Percentiles rank a stretch among this genome's conserved stretches.
These are phyloP conservation scores for Kodamaea derodonti DNA, from an alignment of 1,139 yeast genomes.

Conservation along the genomic window DNA sequence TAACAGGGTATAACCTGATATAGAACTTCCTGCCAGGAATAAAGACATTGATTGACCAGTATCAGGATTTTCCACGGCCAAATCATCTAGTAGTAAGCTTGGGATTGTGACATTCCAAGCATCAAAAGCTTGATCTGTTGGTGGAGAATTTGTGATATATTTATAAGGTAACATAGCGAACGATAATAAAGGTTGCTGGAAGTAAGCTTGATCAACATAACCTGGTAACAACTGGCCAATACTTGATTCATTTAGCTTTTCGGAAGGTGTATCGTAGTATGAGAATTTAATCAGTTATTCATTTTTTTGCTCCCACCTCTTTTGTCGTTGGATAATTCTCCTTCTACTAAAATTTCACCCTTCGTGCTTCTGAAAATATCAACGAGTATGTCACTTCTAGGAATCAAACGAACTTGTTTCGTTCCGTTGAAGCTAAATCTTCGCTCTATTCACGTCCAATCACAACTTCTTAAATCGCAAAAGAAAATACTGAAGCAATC, in stretches of 20 bases:
- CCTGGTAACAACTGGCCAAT: slow-evolving; percentile 54
- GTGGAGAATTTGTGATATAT: slow-evolving; percentile 21
- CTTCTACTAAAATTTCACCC: too few species aligned
- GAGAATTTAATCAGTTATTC: too few species aligned
- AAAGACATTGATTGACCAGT: slow-evolving; percentile 31
- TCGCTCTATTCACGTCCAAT: neutral
- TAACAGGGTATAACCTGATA: slow-evolving; percentile 1
- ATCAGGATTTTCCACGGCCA: slow-evolving; percentile 44
- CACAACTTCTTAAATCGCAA: neutral
- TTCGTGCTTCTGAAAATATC: too few species aligned
- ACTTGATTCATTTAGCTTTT: too few species aligned
- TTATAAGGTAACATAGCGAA: slow-evolving; percentile 47
- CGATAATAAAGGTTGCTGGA: slow-evolving; percentile 41
- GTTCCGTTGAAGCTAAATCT: neutral
- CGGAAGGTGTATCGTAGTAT: too few species aligned
- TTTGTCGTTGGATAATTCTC: too few species aligned
- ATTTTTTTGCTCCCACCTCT: too few species aligned
- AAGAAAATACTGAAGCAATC: neutral
- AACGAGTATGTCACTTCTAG: neutral
- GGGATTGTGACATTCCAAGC: slow-evolving; percentile 36
- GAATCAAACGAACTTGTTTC: neutral
- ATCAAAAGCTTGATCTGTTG: slow-evolving; percentile 18
- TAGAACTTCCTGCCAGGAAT: slow-evolving; percentile 20
- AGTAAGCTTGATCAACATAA: slow-evolving; percentile 47
- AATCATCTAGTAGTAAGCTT: slow-evolving; percentile 51